Percentiles rank a stretch among this genome's conserved stretches.
Conservation (phyloP, 2,329 filamentous ascomycete genomes). For the Emericellopsis cladophorae region DNA sequence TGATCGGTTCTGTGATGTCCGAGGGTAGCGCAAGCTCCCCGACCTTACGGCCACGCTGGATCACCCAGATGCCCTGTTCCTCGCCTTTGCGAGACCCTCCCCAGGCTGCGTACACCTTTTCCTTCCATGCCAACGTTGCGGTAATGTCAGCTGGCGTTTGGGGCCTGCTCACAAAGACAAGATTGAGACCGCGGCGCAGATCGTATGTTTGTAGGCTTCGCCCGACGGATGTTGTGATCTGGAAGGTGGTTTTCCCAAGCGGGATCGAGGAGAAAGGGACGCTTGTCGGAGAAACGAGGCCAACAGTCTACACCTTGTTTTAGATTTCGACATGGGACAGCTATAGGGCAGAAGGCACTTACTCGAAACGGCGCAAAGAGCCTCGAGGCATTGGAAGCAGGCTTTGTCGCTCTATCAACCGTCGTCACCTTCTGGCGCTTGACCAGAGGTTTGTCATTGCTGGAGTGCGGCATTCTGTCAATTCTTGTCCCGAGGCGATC, state of each 20-base stretch:
- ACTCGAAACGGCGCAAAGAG: slow-evolving; percentile 93
- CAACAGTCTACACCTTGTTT: slow-evolving; percentile 55
- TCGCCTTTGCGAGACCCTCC: slow-evolving; percentile 44
- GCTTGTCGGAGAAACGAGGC: slow-evolving; percentile 78
- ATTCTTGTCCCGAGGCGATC: not conserved
- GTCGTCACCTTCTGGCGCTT: slow-evolving; percentile 65
- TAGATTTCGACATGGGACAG: not conserved
- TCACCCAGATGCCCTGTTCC: slow-evolving; percentile 70
- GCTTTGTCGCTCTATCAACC: slow-evolving; percentile 19
- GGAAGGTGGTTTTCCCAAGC: slow-evolving; percentile 87
- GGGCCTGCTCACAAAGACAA: slow-evolving; percentile 86
- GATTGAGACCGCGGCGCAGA: slow-evolving; percentile 73
- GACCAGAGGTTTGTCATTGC: slow-evolving; percentile 46
- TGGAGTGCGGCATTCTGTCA: slow-evolving; percentile 39
- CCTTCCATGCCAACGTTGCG: slow-evolving; percentile 77
- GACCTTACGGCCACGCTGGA: slow-evolving; percentile 78
- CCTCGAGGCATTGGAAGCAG: slow-evolving; percentile 45
- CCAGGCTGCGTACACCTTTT: slow-evolving; percentile 83
- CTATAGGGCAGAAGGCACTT: slow-evolving; percentile 22
- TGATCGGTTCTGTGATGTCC: slow-evolving; percentile 57
- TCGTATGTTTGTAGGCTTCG: slow-evolving; percentile 92
- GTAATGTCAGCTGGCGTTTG: slow-evolving; percentile 81
- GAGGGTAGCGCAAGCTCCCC: slow-evolving; percentile 59
- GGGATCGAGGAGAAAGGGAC: slow-evolving; percentile 86
- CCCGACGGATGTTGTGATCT: slow-evolving; percentile 92